Percentiles rank a stretch among this genome's conserved stretches.
These are phyloP conservation scores for Daldinia caldariorum DNA, from an alignment of 495 filamentous ascomycete species.

Conservation along the genomic window DNA sequence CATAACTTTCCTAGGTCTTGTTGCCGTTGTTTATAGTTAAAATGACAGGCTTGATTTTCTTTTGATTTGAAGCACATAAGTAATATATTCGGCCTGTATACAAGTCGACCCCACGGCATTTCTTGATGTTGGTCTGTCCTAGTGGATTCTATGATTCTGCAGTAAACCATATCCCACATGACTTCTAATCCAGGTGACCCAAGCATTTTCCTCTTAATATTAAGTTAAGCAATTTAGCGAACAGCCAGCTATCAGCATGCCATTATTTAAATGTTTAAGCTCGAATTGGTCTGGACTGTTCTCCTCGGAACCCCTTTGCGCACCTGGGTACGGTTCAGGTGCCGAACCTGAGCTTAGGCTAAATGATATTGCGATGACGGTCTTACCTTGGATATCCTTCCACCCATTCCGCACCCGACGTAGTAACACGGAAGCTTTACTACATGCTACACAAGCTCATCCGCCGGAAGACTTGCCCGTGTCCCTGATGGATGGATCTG, in stretches of 20 bases:
- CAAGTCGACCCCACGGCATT: too few relatives aligned
- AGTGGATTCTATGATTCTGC: too few relatives aligned
- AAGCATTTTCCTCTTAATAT: neutral
- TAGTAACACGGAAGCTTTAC: conserved; percentile 21
- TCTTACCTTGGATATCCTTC: conserved; percentile 1
- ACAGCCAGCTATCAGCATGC: neutral
- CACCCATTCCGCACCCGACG: conserved; percentile 8
- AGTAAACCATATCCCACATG: too few relatives aligned
- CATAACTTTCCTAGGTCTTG: neutral
- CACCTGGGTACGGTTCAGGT: neutral
- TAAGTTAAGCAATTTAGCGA: neutral
- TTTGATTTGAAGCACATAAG: neutral
- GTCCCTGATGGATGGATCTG: neutral
- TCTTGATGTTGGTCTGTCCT: too few relatives aligned
- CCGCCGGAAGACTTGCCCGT: conserved; percentile 13
- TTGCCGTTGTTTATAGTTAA: neutral
- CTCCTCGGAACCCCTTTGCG: neutral
- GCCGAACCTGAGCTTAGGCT: conserved; percentile 32
- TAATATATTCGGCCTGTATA: neutral
- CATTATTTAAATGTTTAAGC: neutral
- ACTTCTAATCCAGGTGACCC: too few relatives aligned
- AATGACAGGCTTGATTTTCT: neutral
- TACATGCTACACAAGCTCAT: neutral
- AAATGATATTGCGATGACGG: conserved; percentile 21
- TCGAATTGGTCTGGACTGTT: neutral